Evolutionary conservation across 345 rosid species (phyloP), one percentile per base, ranked within the genome.

Genomic region (Lepidium sativum): DNA sequence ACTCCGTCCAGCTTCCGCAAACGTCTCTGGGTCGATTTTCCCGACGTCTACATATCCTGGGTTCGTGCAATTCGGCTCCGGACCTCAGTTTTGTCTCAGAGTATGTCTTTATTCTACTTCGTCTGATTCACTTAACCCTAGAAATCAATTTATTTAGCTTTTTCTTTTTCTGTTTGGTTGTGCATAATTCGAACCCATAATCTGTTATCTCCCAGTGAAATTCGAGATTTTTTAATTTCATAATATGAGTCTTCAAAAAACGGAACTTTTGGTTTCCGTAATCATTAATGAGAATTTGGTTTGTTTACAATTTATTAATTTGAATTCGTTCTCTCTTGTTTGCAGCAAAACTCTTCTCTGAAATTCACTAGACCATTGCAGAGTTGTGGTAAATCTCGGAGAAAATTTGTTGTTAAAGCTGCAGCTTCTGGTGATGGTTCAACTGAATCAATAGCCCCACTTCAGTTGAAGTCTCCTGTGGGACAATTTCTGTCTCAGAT

Each of bases 401-500:
- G 80, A 83, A 59, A 67, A 34, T 35, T 70, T 40, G 80, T 67
- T 7, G 77, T 82, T 15, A 86, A 76, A 77, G 95, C 88, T 34
- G 79, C 89, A 74, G 95, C 87, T 16, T 86, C 90, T 3, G 64
- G 79, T 59, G 76, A 84, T 4, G 84, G 77, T 15, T 79, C 84
- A 15, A 76, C 84, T 1, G 68, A 69, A 25, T 77, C 86, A 8
- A 79, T 90, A 16, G 92, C 95, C 39, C 97, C 99, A 0, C 96
- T 91, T 27, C 84, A 75, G 81, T 70, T 94, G 76, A 92, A 88
- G 63, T 94, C 99, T 62, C 96, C 96, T 0, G 77, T 84, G 2
- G 97, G 99, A 20, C 96, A 88, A 77, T 86, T 94, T 68, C 76
- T 94, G 66, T 79, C 89, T 5, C 89, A 91, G 80, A 94, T 94